Conservation (phyloP, 441 rosid genomes). For the Syzygium malaccense region DNA sequence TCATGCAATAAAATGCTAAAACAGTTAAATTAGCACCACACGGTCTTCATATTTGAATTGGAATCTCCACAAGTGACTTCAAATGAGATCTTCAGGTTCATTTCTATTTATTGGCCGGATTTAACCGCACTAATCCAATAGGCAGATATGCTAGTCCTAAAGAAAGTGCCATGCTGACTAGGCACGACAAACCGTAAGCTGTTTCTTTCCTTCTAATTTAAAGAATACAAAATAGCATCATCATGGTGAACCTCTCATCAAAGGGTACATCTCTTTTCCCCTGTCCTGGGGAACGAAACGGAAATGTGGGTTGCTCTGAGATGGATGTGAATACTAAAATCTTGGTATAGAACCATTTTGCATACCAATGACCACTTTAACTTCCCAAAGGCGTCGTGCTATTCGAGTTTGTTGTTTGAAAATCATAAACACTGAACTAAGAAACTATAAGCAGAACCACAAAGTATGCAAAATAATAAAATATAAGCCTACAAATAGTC, state of each 20-base stretch:
- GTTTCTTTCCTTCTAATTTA: neutral
- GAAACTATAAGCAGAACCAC: neutral
- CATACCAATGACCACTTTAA: neutral
- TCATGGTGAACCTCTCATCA: neutral
- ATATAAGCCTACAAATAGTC: neutral
- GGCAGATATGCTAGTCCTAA: neutral
- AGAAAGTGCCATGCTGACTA: neutral
- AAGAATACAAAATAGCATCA: neutral
- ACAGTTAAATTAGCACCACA: neutral
- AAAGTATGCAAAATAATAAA: neutral
- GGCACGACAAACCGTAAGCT: neutral
- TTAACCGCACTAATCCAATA: neutral
- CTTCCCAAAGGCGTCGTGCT: neutral
- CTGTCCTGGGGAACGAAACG: neutral
- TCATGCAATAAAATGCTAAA: neutral
- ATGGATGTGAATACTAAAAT: neutral
- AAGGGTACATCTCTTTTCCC: neutral
- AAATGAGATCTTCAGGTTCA: neutral
- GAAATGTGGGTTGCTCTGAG: neutral
- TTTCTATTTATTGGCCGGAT: neutral
- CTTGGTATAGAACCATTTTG: neutral
- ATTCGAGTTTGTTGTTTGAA: neutral
- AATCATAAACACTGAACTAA: neutral
- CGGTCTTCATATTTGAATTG: neutral
- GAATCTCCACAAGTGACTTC: neutral